Percentiles rank a stretch among this genome's conserved stretches.
phyloP scores from a whole-genome alignment of 1,284 basidiomycete genomes.

The Thecaphora thlaspeos region DNA sequence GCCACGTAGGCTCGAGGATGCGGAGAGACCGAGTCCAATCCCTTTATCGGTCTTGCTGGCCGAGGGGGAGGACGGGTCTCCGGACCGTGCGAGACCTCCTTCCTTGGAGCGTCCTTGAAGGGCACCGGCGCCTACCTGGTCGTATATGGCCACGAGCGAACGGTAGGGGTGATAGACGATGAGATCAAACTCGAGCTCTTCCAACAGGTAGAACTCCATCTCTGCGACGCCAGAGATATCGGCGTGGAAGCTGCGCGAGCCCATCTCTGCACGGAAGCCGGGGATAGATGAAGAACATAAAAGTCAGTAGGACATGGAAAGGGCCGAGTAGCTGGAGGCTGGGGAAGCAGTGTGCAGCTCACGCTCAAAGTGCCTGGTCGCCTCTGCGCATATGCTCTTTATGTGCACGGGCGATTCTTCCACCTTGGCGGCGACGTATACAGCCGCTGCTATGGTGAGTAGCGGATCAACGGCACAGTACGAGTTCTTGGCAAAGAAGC shows the following conservation, averaged over 20 bases:
- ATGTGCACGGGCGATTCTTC: constrained; percentile 94
- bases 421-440: constrained; percentile 92
- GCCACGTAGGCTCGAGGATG: neutral
- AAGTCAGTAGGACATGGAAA: too few relatives aligned
- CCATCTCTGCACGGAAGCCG: constrained; percentile 15
- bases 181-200: constrained; percentile 92
- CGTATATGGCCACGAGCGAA: constrained; percentile 74
- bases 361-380: constrained; percentile 60
- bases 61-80: neutral
- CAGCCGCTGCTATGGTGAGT: constrained; percentile 85
- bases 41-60: neutral
- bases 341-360: too few relatives aligned
- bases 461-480: constrained; percentile 93
- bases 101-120: neutral
- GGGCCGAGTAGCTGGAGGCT: too few relatives aligned
- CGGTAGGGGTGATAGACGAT: constrained; percentile 92
- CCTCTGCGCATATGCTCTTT: constrained; percentile 84
- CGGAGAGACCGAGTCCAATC: neutral
- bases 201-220: constrained; percentile 97
- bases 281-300: neutral
- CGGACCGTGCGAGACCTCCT: too few relatives aligned
- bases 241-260: constrained; percentile 65
- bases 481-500: constrained; percentile 70
- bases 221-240: constrained; percentile 84
- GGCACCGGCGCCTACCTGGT: constrained; percentile 35